Evolutionary conservation across 78 protist species (phyloP).

Genomic region (Protostelium mycophagum): DNA sequence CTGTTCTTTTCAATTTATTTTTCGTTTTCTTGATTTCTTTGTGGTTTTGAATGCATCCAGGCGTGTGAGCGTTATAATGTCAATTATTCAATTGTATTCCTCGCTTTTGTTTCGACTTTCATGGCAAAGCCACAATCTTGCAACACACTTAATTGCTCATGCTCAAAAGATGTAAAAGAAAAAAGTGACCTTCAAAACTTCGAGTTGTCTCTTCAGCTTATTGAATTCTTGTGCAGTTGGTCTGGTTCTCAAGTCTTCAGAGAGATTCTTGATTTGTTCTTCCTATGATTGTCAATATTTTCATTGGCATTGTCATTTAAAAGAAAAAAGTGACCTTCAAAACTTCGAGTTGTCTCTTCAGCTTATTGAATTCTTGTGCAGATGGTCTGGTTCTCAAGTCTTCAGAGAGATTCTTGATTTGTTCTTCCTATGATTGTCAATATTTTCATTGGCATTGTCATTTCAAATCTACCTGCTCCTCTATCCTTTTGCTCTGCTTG

Average conservation of each 20-base stretch:
- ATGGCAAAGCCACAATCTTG: too few species aligned
- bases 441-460: too few species aligned
- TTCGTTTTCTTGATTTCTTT: too few species aligned
- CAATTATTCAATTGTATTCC: too few species aligned
- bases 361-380: not conserved
- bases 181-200: not conserved
- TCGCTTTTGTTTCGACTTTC: too few species aligned
- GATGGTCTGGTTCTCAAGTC: not conserved
- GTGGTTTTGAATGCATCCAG: too few species aligned
- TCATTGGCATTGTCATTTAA: too few species aligned
- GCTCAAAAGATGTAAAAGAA: too few species aligned
- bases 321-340: not conserved
- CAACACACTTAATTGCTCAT: too few species aligned
- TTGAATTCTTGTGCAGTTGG: not conserved
- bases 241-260: not conserved
- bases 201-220: not conserved
- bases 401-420: not conserved
- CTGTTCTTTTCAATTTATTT: too few species aligned
- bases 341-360: not conserved
- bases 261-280: not conserved
- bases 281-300: not conserved
- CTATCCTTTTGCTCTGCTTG: not conserved
- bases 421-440: not conserved
- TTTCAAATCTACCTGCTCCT: not conserved
- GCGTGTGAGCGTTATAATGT: too few species aligned